These are phyloP conservation scores for Torulaspora quercuum DNA, from an alignment of 805 yeast genomes.

Conservation along the genomic window DNA sequence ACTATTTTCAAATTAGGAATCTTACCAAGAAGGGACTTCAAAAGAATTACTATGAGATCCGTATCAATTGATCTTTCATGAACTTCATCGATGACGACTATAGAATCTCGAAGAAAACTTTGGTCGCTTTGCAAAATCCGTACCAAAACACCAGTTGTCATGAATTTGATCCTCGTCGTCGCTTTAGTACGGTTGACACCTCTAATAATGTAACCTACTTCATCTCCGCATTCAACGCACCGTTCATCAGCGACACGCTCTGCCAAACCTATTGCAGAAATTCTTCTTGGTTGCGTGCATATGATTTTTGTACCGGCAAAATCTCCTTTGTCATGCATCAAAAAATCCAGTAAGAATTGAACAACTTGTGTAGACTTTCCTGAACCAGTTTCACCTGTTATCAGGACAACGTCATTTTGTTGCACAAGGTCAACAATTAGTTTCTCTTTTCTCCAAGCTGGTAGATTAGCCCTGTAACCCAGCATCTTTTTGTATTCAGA, in stretches of 20 bases:
- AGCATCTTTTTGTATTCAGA: conserved; percentile 42
- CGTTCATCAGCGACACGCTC: conserved; percentile 89
- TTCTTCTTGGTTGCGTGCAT: conserved; percentile 95
- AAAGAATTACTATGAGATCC: conserved; percentile 74
- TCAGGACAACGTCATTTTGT: conserved; percentile 60
- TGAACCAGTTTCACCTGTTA: conserved; percentile 97
- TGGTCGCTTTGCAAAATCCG: conserved; percentile 65
- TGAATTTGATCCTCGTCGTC: conserved; percentile 74
- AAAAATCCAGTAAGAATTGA: conserved; percentile 76
- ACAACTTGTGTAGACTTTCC: conserved; percentile 95
- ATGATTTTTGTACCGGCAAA: conserved; percentile 55
- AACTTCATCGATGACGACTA: conserved; percentile 89
- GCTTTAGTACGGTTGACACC: conserved; percentile 71
- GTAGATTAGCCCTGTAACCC: conserved; percentile 52
- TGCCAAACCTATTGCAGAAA: conserved; percentile 90
- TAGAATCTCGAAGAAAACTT: conserved; percentile 50
- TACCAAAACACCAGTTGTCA: conserved; percentile 88
- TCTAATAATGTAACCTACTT: conserved; percentile 84
- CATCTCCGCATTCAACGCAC: conserved; percentile 44
- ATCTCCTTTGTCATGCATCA: conserved; percentile 45
- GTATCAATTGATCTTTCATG: conserved; percentile 92
- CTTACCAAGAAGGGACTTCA: conserved; percentile 55
- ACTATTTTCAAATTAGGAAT: conserved; percentile 58
- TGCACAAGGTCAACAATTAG: conserved; percentile 56
- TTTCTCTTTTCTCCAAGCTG: conserved; percentile 75